Evolutionary conservation across 1,139 yeast species (phyloP).

Genomic region (Debaryomyces robertsiae): DNA sequence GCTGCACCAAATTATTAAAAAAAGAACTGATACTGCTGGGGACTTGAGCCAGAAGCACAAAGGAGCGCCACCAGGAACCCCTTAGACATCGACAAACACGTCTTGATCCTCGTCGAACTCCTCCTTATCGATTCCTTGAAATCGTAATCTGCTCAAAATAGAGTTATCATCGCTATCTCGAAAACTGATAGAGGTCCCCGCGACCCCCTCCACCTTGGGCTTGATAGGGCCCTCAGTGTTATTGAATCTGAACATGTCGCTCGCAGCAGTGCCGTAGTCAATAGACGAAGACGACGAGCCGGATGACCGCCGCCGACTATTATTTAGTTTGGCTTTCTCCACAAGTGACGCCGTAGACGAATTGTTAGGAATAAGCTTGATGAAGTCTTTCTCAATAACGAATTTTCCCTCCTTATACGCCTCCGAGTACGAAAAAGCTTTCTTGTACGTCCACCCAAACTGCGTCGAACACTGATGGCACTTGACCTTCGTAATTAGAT

Average conservation of each 20-base stretch:
- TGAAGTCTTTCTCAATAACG: constrained; percentile 60
- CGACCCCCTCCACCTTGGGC: constrained; percentile 1
- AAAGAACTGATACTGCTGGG: no score
- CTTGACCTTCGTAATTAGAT: constrained; percentile 60
- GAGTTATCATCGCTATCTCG: constrained; percentile 22
- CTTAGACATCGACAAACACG: constrained; percentile 30
- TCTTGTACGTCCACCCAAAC: constrained; percentile 80
- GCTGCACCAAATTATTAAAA: constrained; percentile 3
- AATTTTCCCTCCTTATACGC: constrained; percentile 77
- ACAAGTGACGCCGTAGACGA: constrained; percentile 29
- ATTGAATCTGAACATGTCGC: constrained; percentile 5
- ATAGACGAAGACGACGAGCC: constrained; percentile 14
- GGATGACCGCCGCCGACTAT: constrained; percentile 26
- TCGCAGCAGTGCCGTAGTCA: constrained; percentile 3
- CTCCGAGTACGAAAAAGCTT: constrained; percentile 56
- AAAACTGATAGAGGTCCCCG: constrained; percentile 12
- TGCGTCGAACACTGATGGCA: constrained; percentile 66
- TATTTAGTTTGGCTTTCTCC: constrained; percentile 33
- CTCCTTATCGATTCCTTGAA: constrained; percentile 23
- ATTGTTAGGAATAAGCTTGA: constrained; percentile 28
- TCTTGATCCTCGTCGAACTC: constrained; percentile 29
- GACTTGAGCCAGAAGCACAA: no score
- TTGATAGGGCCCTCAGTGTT: constrained; percentile 1
- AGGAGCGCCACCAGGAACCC: no score
- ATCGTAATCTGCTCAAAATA: constrained; percentile 22